These are phyloP conservation scores for Xanthoparmelia taractica DNA, from an alignment of 495 filamentous ascomycete genomes.

Conservation along the genomic window DNA sequence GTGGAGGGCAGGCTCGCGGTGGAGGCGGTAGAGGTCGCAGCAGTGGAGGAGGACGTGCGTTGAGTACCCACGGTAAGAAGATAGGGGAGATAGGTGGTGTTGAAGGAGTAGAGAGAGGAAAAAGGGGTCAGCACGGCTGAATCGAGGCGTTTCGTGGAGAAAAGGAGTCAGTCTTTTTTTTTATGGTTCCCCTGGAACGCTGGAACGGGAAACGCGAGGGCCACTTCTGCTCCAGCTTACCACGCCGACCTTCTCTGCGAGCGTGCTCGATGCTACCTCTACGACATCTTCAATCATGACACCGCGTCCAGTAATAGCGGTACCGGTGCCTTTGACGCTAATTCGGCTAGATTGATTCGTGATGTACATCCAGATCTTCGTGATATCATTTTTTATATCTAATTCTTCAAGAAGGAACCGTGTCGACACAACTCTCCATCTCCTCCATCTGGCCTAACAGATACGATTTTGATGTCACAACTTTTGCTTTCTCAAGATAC, in stretches of 20 bases:
- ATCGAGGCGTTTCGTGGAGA: background rate
- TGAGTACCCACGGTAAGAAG: slow-evolving; percentile 1
- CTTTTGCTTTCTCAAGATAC: too few species aligned
- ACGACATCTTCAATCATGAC: too few species aligned
- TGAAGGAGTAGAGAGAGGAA: slow-evolving; percentile 1
- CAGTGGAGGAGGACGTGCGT: slow-evolving; percentile 3
- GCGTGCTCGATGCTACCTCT: background rate
- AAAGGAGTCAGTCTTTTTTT: background rate
- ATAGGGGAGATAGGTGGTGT: background rate
- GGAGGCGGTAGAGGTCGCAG: background rate
- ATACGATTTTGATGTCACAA: too few species aligned
- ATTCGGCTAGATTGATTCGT: too few species aligned
- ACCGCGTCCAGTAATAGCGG: too few species aligned
- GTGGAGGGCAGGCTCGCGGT: slow-evolving; percentile 3
- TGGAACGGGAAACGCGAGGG: background rate
- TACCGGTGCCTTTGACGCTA: too few species aligned
- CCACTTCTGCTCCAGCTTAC: background rate
- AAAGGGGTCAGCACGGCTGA: slow-evolving; percentile 2
- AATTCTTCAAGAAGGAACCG: background rate
- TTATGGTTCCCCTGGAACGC: slow-evolving; percentile 1
- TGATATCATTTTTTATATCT: too few species aligned
- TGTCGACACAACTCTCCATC: too few species aligned
- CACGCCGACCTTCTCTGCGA: background rate
- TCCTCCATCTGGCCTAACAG: too few species aligned
- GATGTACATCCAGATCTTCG: too few species aligned